These are phyloP conservation scores for Candida boidinii DNA, from an alignment of 805 yeast species.

Conservation along the genomic window DNA sequence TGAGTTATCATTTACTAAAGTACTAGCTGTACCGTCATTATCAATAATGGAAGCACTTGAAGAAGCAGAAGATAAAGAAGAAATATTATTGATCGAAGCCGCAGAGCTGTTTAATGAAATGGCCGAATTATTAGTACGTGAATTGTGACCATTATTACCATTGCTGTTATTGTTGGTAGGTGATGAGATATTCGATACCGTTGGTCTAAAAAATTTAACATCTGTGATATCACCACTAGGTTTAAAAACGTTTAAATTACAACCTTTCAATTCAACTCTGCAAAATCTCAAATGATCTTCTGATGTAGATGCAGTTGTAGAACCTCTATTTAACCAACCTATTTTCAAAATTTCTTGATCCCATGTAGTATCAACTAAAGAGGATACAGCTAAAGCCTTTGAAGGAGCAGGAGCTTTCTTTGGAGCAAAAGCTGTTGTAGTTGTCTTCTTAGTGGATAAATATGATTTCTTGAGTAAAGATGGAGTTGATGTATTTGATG, in stretches of 20 bases:
- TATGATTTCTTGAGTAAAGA: constrained; percentile 11
- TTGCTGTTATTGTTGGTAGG: too few species aligned
- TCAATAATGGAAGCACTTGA: not conserved
- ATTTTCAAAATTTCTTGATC: constrained; percentile 32
- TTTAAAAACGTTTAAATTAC: constrained; percentile 53
- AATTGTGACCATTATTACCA: not conserved
- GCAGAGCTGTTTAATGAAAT: not conserved
- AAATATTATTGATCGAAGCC: not conserved
- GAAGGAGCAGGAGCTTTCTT: not conserved
- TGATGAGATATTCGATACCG: too few species aligned
- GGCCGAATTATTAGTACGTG: not conserved
- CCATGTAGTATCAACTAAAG: constrained; percentile 23
- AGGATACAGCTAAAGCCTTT: constrained; percentile 1
- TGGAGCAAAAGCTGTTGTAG: too few species aligned
- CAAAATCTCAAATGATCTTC: constrained; percentile 36
- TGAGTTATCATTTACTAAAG: too few species aligned
- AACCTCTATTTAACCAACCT: constrained; percentile 54
- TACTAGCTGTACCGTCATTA: not conserved
- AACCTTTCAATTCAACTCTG: constrained; percentile 65
- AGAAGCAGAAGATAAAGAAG: not conserved
- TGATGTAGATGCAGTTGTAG: constrained; percentile 9
- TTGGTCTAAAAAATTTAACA: constrained; percentile 22
- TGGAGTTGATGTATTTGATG: constrained; percentile 6
- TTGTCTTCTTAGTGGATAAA: constrained; percentile 4
- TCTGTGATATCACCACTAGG: constrained; percentile 39